Base-by-base conservation (phyloP, 176 grass and related monocot species). In the Elymus sibiricus region DNA sequence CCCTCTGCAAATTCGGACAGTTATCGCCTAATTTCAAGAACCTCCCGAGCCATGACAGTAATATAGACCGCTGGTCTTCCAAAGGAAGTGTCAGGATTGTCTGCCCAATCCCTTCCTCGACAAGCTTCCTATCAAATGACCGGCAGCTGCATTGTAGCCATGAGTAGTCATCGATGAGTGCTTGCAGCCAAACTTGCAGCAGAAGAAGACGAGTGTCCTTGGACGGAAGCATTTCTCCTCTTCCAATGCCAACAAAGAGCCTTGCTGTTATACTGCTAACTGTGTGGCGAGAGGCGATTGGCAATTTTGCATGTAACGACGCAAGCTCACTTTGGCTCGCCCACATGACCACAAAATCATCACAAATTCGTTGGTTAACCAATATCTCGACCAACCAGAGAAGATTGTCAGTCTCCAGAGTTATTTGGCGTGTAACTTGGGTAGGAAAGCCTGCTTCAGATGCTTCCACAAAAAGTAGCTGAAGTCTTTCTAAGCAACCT, bases 81-180 rank as follows among this genome's bases (percentile, higher is more conserved):
- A 98, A 76, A 40, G 93, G 87, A 64, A 98, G 88, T 24, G 95
- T 98, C 40, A 98, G 77, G 83, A 98, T 95, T 6, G 95, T 95
- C 85, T 90, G 90, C 10, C 93, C 93, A 0, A 98, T 92, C 34
- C 95, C 95, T 63, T 95, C 91, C 79, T 98, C 95, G 0, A 98
- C 89, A 31, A 95, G 83, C 64, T 92, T 98, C 75, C 88, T 83
- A 83, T 98, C 93, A 83, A 98, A 98, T 16, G 89, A 87, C 62
- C 92, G 83, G 86, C 82, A 84, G 31, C 89, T 92, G 60, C 87
- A 84, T 51, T 94, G 91, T 16, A 98, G 61, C 95, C 95, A 98
- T 13, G 70, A 87, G 68, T 95, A 98, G 90, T 98, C 95, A 40
- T 98, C 93, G 11, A 95, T 94, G 25, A 98, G 92, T 25, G 95